Evolutionary conservation across 2,329 filamentous ascomycete species (phyloP).

Genomic region (Ramularia endophylla): DNA sequence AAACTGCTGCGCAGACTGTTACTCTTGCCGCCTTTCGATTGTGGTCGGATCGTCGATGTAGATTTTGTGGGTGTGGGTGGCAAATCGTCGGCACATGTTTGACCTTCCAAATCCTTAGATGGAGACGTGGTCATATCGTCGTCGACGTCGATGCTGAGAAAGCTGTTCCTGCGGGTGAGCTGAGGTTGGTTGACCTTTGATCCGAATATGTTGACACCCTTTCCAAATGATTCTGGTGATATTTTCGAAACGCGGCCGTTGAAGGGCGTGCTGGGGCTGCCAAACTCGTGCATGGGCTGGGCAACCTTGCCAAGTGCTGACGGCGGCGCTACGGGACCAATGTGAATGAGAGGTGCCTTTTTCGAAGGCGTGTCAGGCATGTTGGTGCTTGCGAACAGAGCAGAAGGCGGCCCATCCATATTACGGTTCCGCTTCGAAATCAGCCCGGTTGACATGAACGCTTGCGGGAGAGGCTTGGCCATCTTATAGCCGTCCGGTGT

Average conservation of each 20-base stretch:
- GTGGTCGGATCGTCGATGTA: constrained; percentile 39
- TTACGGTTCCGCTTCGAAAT: constrained; percentile 87
- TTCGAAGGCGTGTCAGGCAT: constrained; percentile 98
- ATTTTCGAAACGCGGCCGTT: constrained; percentile 56
- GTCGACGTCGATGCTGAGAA: constrained; percentile 68
- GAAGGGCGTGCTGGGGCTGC: constrained; percentile 75
- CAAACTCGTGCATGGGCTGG: constrained; percentile 66
- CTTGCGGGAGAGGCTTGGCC: constrained; percentile 69
- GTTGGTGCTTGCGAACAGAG: constrained; percentile 50
- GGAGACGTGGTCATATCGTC: constrained; percentile 63
- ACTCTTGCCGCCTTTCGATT: constrained; percentile 46
- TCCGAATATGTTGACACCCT: constrained; percentile 58
- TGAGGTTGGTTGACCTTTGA: constrained; percentile 45
- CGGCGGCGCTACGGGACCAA: constrained; percentile 50
- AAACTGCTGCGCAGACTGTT: constrained; percentile 47
- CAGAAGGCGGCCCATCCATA: constrained; percentile 58
- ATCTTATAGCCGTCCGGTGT: constrained; percentile 73
- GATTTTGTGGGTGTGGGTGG: constrained; percentile 94
- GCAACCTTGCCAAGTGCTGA: constrained; percentile 52
- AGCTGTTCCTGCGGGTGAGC: constrained; percentile 58
- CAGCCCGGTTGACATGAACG: constrained; percentile 90
- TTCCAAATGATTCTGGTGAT: constrained; percentile 62
- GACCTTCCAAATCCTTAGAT: constrained; percentile 49
- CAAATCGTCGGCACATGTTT: constrained; percentile 62
- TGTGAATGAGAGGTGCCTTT: constrained; percentile 69